phyloP scores from a whole-genome alignment of 352 stramenopile species.

The Peronospora farinosa region DNA sequence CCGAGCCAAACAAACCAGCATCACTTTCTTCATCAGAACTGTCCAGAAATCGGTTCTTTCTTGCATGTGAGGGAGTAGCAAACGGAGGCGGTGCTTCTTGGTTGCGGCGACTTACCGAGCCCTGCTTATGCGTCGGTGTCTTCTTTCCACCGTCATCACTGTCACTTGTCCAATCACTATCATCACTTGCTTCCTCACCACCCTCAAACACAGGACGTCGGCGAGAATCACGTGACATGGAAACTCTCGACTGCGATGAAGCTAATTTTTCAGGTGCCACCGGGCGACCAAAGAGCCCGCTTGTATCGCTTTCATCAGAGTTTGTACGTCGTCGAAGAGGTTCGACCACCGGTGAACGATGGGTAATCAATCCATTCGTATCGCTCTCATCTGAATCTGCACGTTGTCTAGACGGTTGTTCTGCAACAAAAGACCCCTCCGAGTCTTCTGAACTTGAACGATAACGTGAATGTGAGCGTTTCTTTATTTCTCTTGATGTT shows the following conservation, averaged over 20 bases:
- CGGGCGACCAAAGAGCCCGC: slow-evolving; percentile 47
- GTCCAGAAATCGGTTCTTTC: slow-evolving; percentile 48
- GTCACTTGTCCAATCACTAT: slow-evolving; percentile 52
- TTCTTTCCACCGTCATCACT: slow-evolving; percentile 24
- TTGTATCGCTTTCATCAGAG: slow-evolving; percentile 53
- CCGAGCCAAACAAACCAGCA: slow-evolving; percentile 44
- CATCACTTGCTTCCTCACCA: slow-evolving; percentile 35
- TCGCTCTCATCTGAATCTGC: slow-evolving; percentile 48
- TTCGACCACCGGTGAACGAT: slow-evolving; percentile 15
- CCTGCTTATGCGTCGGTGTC: slow-evolving; percentile 18
- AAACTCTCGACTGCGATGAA: slow-evolving; percentile 9
- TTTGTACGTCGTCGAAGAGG: slow-evolving; percentile 24
- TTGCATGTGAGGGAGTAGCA: slow-evolving; percentile 17
- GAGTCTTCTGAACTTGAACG: slow-evolving; percentile 42
- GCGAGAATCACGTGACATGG: slow-evolving; percentile 16
- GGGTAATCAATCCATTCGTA: slow-evolving; percentile 55
- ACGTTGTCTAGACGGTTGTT: slow-evolving; percentile 15
- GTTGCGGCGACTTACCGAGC: slow-evolving; percentile 10
- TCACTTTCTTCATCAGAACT: slow-evolving; percentile 60
- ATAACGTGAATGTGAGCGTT: slow-evolving; percentile 12
- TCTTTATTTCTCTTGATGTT: slow-evolving; percentile 16
- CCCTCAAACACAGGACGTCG: slow-evolving; percentile 36
- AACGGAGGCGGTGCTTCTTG: slow-evolving; percentile 21
- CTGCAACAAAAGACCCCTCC: slow-evolving; percentile 24
- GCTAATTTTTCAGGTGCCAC: slow-evolving; percentile 15